phyloP scores from a whole-genome alignment of 1,139 yeast species.

The Suhomyces wounanorum region DNA sequence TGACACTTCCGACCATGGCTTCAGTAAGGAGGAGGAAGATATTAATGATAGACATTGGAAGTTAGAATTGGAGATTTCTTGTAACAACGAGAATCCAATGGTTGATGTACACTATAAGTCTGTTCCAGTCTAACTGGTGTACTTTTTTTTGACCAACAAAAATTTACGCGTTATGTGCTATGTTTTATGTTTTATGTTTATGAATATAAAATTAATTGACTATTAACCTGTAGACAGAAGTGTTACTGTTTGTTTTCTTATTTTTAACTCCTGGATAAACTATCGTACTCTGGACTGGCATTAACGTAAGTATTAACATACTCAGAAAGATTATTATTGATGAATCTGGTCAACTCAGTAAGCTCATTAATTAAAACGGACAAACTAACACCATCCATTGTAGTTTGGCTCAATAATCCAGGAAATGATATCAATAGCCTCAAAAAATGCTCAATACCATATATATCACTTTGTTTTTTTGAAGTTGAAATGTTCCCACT shows the following conservation, averaged over 20 bases:
- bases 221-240: neutral
- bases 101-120: constrained; percentile 62
- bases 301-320: constrained; percentile 52
- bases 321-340: constrained; percentile 50
- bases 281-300: constrained; percentile 67
- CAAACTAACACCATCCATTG: constrained; percentile 80
- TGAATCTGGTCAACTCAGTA: constrained; percentile 53
- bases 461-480: constrained; percentile 47
- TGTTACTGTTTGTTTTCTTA: neutral
- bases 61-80: constrained; percentile 56
- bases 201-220: neutral
- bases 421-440: constrained; percentile 78
- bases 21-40: constrained; percentile 48
- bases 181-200: neutral
- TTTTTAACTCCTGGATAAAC: constrained; percentile 29
- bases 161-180: constrained; percentile 10
- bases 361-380: constrained; percentile 46
- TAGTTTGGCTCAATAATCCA: constrained; percentile 71
- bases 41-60: constrained; percentile 55
- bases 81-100: constrained; percentile 61
- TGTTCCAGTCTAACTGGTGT: constrained; percentile 25
- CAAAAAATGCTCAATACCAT: constrained; percentile 79
- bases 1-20: constrained; percentile 57
- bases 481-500: constrained; percentile 32
- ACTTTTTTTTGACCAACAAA: neutral